Conservation (phyloP, 768 basidiomycete species). For the Trametes coccinea region DNA sequence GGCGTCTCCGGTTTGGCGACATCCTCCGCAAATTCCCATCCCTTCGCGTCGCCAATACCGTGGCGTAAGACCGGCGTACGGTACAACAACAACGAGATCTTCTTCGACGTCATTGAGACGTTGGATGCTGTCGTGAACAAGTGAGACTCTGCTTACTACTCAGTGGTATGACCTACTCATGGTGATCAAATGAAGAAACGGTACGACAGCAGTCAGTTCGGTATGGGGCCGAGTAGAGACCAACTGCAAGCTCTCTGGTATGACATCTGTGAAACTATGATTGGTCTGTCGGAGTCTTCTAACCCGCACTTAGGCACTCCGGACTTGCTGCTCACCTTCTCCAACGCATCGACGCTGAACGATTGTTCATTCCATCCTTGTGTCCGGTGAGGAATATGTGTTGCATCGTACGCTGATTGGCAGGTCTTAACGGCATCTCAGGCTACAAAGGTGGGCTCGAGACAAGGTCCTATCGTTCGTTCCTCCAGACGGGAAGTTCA, state of each 20-base stretch:
- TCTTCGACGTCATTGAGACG: constrained; percentile 87
- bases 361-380: constrained; percentile 93
- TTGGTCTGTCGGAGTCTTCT: neutral
- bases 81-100: constrained; percentile 88
- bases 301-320: constrained; percentile 63
- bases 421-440: constrained; percentile 29
- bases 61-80: constrained; percentile 87
- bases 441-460: constrained; percentile 77
- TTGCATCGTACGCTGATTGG: constrained; percentile 28
- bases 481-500: constrained; percentile 90
- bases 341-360: constrained; percentile 67
- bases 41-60: constrained; percentile 88
- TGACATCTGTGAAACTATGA: neutral
- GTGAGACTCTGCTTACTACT: constrained; percentile 41
- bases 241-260: constrained; percentile 77
- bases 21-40: constrained; percentile 38
- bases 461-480: constrained; percentile 85
- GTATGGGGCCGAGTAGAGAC: constrained; percentile 79
- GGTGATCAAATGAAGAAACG: constrained; percentile 49
- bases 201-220: constrained; percentile 61
- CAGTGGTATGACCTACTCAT: too few species aligned
- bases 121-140: constrained; percentile 77
- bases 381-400: constrained; percentile 61
- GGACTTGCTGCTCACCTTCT: constrained; percentile 78
- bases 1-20: constrained; percentile 47